Evolutionary conservation across 2,329 filamentous ascomycete genomes (phyloP).

Genomic region (Ophiocordyceps robertsii): DNA sequence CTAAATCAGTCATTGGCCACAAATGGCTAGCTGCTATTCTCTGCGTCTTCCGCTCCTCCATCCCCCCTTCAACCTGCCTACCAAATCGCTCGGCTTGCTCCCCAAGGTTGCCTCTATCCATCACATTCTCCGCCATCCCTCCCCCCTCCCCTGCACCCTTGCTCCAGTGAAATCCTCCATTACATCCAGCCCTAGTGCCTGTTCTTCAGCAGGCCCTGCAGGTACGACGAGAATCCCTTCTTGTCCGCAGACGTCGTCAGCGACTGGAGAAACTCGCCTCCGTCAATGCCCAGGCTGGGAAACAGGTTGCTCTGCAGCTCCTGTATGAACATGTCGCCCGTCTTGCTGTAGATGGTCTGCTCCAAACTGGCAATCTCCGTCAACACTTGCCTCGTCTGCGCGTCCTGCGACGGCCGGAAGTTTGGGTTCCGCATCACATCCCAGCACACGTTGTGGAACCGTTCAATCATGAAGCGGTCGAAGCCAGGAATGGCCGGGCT

Average conservation of each 20-base stretch:
- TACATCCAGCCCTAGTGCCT: constrained; percentile 13
- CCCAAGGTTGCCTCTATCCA: too few relatives aligned
- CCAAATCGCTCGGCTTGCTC: too few relatives aligned
- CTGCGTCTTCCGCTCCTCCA: too few relatives aligned
- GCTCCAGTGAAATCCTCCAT: too few relatives aligned
- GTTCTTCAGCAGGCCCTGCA: constrained; percentile 42
- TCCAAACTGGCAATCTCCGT: constrained; percentile 79
- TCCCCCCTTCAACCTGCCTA: too few relatives aligned
- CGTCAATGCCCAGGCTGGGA: constrained; percentile 49
- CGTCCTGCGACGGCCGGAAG: constrained; percentile 70
- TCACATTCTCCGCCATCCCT: too few relatives aligned
- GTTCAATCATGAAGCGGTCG: constrained; percentile 76
- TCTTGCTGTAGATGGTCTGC: constrained; percentile 82
- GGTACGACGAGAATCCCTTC: constrained; percentile 50
- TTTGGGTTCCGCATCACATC: constrained; percentile 64
- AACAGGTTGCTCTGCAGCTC: constrained; percentile 53
- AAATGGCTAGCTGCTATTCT: too few relatives aligned
- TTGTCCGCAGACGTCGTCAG: constrained; percentile 46
- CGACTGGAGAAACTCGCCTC: constrained; percentile 42
- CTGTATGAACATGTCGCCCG: constrained; percentile 66
- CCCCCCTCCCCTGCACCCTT: too few relatives aligned
- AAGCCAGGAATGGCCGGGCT: constrained; percentile 67
- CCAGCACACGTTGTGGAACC: constrained; percentile 86
- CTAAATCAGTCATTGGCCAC: too few relatives aligned
- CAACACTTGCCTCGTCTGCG: constrained; percentile 77